Base-by-base conservation (phyloP, 352 stramenopile genomes). In the Phytopythium cucurbitacearum region DNA sequence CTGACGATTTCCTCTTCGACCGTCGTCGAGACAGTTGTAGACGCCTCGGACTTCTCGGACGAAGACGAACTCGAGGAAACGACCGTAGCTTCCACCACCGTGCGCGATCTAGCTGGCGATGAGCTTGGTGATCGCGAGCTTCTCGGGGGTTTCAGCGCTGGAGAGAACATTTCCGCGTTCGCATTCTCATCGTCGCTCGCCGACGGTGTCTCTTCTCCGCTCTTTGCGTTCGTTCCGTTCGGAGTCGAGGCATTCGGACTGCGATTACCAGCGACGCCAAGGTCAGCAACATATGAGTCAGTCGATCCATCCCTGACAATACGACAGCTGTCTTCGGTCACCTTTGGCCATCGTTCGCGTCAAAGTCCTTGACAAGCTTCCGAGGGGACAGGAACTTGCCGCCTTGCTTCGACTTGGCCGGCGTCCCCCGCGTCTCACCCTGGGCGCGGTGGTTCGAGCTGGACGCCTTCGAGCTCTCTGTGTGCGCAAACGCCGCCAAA, bases 101-200 rank as follows among this genome's bases (percentile, higher is more conserved):
- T 45, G 33, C 52, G 66, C 12, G 55, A 49, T 32, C 70, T 74
- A 15, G 64, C 48, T 8, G 69, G 62, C 11, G 76, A 82, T 7
- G 66, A 57, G 15, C 65, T 71, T 12, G 57, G 59, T 1, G 76
- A 78, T 12, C 64, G 64, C 37, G 69, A 76, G 7, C 60, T 56
- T 35, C 56, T 65, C 13, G 80, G 77, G 13, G 72, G 67, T 42
- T 91, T 91, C 9, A 92, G 62, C 37, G 67, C 64, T 2, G 84
- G 84, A 2, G 84, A 94, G 51, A 94, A 94, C 59, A 94, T 69
- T 38, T 77, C 77, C 36, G 68, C 69, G 11, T 86, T 70, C 7
- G 54, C 52, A 5, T 74, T 69, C 38, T 69, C 62, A 10, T 45
- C 59, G n/a, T 60, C 51, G 16, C 56, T 68, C 6, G 41, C 40